phyloP scores from a whole-genome alignment of 192 early-diverging fungal species.

The Coemansia sp. region DNA sequence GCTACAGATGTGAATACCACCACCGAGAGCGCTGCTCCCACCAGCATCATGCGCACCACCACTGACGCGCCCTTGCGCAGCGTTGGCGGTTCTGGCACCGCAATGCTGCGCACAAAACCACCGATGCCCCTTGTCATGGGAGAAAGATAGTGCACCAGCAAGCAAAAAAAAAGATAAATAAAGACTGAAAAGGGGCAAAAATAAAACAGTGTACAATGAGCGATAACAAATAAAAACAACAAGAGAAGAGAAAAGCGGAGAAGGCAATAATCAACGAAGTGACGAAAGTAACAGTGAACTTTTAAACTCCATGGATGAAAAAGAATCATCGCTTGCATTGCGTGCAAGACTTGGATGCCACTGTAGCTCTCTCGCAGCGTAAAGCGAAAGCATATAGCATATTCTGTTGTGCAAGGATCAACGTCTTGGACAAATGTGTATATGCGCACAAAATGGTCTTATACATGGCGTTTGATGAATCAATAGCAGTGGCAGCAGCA shows the following conservation, averaged over 20 bases:
- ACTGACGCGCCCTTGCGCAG: slow-evolving; percentile 30
- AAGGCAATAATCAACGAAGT: background rate
- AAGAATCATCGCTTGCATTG: no score
- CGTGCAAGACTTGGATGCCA: no score
- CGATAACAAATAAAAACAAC: background rate
- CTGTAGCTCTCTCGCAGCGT: no score
- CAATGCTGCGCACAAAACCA: slow-evolving; percentile 2
- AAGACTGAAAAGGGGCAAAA: background rate
- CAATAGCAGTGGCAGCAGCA: no score
- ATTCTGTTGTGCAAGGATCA: no score
- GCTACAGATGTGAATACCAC: slow-evolving; percentile 26
- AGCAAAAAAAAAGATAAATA: background rate
- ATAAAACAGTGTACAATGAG: background rate
- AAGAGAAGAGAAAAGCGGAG: background rate
- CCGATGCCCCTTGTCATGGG: background rate
- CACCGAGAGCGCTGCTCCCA: slow-evolving; percentile 7
- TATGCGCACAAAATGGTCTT: no score
- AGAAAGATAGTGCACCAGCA: background rate
- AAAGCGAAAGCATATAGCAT: no score
- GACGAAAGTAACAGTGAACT: no score
- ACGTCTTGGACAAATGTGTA: no score
- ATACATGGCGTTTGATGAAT: no score
- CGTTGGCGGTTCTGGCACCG: slow-evolving; percentile 18
- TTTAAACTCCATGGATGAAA: no score
- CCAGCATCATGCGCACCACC: slow-evolving; percentile 26